A percentile compares a stretch with the other conserved stretches of the same genome.
Evolutionary conservation across 1,284 basidiomycete species (phyloP).

Genomic region (Cutaneotrichosporon cyanovorans): DNA sequence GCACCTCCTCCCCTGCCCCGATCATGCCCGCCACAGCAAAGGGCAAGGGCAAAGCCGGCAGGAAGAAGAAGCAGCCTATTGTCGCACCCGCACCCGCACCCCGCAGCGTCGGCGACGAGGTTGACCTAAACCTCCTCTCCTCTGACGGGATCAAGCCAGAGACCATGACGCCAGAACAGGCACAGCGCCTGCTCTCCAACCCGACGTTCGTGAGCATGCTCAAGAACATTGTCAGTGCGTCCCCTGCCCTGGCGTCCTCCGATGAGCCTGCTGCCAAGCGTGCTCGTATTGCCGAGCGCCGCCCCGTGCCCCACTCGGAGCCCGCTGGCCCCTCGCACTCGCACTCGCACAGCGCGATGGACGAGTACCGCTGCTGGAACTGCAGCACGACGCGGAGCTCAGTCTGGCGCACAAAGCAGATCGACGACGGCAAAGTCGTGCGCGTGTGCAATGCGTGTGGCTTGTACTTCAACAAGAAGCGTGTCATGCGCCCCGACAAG

Average conservation of each 20-base stretch:
- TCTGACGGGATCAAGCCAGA: conserved; percentile 14
- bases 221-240: conserved; percentile 26
- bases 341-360: neutral
- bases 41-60: neutral
- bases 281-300: neutral
- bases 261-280: neutral
- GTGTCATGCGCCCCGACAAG: conserved; percentile 35
- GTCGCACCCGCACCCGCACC: neutral
- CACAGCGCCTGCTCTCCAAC: conserved; percentile 19
- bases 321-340: neutral
- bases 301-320: neutral
- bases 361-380: conserved; percentile 28
- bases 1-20: conserved; percentile 2
- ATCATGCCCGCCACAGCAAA: neutral
- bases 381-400: conserved; percentile 38
- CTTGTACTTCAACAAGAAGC: conserved; percentile 42
- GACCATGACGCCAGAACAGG: conserved; percentile 35
- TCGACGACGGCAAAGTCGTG: conserved; percentile 31
- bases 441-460: conserved; percentile 46
- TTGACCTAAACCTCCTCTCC: neutral
- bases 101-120: conserved; percentile 1
- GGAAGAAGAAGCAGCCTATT: conserved; percentile 1
- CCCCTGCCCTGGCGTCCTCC: neutral
- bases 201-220: conserved; percentile 31
- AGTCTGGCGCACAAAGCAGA: conserved; percentile 40